Evolutionary conservation across 495 filamentous ascomycete genomes (phyloP).

Genomic region (Letharia columbiana): DNA sequence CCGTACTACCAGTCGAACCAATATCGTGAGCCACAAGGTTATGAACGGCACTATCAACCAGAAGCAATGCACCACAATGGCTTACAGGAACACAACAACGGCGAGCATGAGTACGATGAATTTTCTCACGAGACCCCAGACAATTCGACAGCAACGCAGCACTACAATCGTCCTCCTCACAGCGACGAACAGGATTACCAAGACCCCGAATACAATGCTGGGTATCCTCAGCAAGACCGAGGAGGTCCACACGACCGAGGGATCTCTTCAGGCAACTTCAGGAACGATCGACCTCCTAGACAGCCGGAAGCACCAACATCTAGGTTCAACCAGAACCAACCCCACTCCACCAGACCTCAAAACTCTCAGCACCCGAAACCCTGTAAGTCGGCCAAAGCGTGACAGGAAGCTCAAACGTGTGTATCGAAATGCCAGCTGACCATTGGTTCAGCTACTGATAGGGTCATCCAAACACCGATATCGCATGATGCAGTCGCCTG

Average conservation of each 20-base stretch:
- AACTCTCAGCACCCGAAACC: conserved; percentile 13
- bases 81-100: conserved; percentile 2
- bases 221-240: neutral
- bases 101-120: conserved; percentile 3
- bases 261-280: neutral
- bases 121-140: neutral
- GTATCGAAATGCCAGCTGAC: conserved; percentile 3
- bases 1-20: conserved; percentile 1
- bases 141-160: conserved; percentile 1
- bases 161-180: neutral
- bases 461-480: conserved; percentile 31
- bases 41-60: conserved; percentile 6
- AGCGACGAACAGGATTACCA: neutral
- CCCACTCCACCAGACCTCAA: conserved; percentile 5
- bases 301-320: conserved; percentile 2
- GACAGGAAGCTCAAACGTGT: neutral
- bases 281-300: neutral
- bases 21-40: neutral
- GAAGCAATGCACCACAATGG: neutral
- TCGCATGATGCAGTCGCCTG: conserved; percentile 46
- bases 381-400: conserved; percentile 8
- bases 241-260: neutral
- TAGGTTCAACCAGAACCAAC: neutral
- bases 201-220: neutral
- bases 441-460: conserved; percentile 21